Base-by-base conservation (phyloP, 202 grass and related monocot species). In the Musa balbisiana region DNA sequence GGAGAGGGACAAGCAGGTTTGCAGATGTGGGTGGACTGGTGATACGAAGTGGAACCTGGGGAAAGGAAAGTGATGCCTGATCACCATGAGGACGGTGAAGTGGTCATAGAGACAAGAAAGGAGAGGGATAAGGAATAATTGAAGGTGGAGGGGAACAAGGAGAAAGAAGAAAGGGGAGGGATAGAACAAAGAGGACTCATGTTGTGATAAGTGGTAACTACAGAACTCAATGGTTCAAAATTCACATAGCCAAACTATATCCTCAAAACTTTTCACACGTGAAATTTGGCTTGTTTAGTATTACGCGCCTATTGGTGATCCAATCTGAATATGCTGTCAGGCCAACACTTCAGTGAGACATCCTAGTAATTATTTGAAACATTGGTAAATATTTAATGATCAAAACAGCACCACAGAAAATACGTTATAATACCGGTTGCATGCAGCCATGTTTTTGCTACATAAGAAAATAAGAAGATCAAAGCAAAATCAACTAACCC, bases 401-500 rank as follows among this genome's bases (percentile, higher is more conserved):
- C 33, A 43, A 43, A 43, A 43, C 33, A 43, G 33, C 33, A 43
- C 33, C 33, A 43, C 33, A 43, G 33, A 6, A 43, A 43, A 43
- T 43, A 43, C 33, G 0, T 43, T 56, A 14, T 16, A 55, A 11
- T 43, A 51, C 49, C 11, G 8, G 15, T 49, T 19, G 2, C 11
- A 11, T 52, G 20, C 19, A 10, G n/a, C 8, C n/a, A 72, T 1
- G 21, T 62, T 52, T 53, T 73, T 73, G 4, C 20, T 54, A 64
- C 5, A 69, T 54, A 65, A 10, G 78, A 73, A 72, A 70, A 80
- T 49, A 76, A 84, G 71, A 19, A n/a, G 51, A 53, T 11, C 71
- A 52, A 15, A 62, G 11, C 76, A 79, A 6, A 69, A 43, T 81
- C 64, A 83, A 81, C 91, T 88, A 65, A 99, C 95, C 91, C 95